Evolutionary conservation across 202 grass and related monocot species (phyloP), one percentile per base, ranked within the genome.

Genomic region (Carex arenaria): DNA sequence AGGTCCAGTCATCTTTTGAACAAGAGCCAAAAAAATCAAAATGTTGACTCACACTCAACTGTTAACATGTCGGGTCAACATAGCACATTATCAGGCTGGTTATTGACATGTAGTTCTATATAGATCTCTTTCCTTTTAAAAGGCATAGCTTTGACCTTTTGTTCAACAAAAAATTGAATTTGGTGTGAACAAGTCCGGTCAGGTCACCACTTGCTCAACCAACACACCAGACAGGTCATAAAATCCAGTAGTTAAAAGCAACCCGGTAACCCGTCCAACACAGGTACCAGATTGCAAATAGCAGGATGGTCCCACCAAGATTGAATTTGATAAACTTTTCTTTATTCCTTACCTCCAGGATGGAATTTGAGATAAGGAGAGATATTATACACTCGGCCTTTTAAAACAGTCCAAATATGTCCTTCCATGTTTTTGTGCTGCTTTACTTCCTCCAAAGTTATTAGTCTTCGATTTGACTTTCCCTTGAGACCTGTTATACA

Each of bases 361-460:
- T 95, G 95, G 82, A 95, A 98, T 87, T 98, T 98, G 89, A 98
- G 91, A 74, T 98, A 98, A 7, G 95, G 92, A 82, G 86, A 90
- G 84, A 98, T 91, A 72, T 98, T 95, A 57, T 98, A 98, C 14
- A 98, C 95, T 31, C 83, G 92, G 19, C 95, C 95, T 89, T 98
- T 98, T 30, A 98, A 80, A 87, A 98, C 87, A 15, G 95, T 98
- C 92, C 92, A 98, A 63, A 98, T 87, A 66, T 83, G 87, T 61
- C 89, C 92, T 56, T 90, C 90, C 47, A 89, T 69, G 20, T 26
- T 82, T 88, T 90, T 95, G 80, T 98, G 90, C 26, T 95, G 86
- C 76, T 91, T 98, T 80, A 98, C 84, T 91, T 98, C 95, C 53
- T 95, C 92, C 49, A 98, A 68, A 80, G 90, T 87, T 78, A 98